A percentile compares a stretch with the other conserved stretches of the same genome.
These are phyloP conservation scores for Choricystis sp. DNA, from an alignment of 139 green algal genomes.

Conservation along the genomic window DNA sequence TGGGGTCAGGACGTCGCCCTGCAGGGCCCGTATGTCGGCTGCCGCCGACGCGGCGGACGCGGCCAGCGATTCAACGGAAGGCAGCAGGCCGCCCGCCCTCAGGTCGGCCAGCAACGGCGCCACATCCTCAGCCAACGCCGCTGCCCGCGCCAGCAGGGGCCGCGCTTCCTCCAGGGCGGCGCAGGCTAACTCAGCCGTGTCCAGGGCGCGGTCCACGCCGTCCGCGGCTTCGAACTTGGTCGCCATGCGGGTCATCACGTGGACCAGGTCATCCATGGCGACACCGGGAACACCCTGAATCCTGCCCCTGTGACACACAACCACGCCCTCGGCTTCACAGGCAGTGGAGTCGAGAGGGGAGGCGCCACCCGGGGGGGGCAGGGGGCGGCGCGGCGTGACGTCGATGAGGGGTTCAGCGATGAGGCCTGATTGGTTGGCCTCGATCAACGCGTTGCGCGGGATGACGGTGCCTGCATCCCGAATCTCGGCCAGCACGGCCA, in stretches of 20 bases:
- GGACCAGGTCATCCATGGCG: constrained; percentile 92
- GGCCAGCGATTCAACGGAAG: constrained; percentile 62
- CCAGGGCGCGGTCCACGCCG: constrained; percentile 56
- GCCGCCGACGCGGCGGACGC: constrained; percentile 58
- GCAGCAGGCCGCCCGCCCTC: constrained; percentile 52
- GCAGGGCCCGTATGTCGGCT: constrained; percentile 68
- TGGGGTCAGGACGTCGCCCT: constrained; percentile 73
- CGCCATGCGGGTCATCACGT: constrained; percentile 73
- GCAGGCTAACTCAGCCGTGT: constrained; percentile 52
- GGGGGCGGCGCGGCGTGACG: constrained; percentile 78
- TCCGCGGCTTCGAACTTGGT: constrained; percentile 67
- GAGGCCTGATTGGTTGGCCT: constrained; percentile 93
- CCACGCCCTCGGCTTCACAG: constrained; percentile 69
- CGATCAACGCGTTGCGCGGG: constrained; percentile 76
- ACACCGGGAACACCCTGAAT: constrained; percentile 68
- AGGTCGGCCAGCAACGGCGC: constrained; percentile 61
- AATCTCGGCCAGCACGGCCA: constrained; percentile 76
- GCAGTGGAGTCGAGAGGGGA: constrained; percentile 47
- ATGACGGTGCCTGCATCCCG: constrained; percentile 79
- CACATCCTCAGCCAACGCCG: constrained; percentile 41
- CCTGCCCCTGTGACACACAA: constrained; percentile 75
- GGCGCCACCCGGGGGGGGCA: constrained; percentile 30
- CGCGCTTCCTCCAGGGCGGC: constrained; percentile 42
- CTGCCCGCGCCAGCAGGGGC: constrained; percentile 46
- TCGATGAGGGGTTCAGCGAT: constrained; percentile 94